A percentile compares a stretch with the other conserved stretches of the same genome.
phyloP scores from a whole-genome alignment of 2,329 filamentous ascomycete species.

The Pseudogymnoascus sp. region DNA sequence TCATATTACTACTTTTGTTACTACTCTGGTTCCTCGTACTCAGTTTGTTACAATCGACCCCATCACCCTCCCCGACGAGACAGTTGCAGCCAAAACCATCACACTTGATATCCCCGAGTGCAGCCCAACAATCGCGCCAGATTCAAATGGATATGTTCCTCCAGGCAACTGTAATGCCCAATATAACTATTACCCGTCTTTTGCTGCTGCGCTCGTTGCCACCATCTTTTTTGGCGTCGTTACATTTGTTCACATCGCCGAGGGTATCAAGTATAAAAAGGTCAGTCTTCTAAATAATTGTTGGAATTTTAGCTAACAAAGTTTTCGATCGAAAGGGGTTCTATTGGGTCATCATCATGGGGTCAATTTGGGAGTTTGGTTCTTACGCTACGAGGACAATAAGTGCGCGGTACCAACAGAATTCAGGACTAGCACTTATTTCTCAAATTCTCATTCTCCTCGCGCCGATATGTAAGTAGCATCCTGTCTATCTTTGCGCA shows the following conservation, averaged over 20 bases:
- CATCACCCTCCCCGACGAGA: slow-evolving; percentile 26
- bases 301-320: background rate
- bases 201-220: slow-evolving; percentile 32
- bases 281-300: slow-evolving; percentile 8
- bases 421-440: slow-evolving; percentile 24
- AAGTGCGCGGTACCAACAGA: slow-evolving; percentile 33
- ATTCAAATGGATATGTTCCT: slow-evolving; percentile 33
- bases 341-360: slow-evolving; percentile 41
- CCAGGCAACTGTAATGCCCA: slow-evolving; percentile 31
- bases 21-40: background rate
- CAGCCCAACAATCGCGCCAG: slow-evolving; percentile 31
- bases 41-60: slow-evolving; percentile 28
- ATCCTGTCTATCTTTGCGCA: background rate
- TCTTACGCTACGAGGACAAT: slow-evolving; percentile 36
- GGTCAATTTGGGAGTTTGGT: slow-evolving; percentile 35
- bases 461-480: slow-evolving; percentile 17
- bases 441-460: slow-evolving; percentile 35
- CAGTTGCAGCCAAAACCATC: slow-evolving; percentile 25
- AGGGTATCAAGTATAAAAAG: slow-evolving; percentile 33
- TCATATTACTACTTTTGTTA: background rate
- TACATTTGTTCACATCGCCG: slow-evolving; percentile 29
- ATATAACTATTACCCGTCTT: slow-evolving; percentile 34
- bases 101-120: slow-evolving; percentile 34
- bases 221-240: slow-evolving; percentile 31
- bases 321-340: slow-evolving; percentile 24